Evolutionary conservation across 2,329 filamentous ascomycete species (phyloP).

Genomic region (Bipolaris sorokiniana): DNA sequence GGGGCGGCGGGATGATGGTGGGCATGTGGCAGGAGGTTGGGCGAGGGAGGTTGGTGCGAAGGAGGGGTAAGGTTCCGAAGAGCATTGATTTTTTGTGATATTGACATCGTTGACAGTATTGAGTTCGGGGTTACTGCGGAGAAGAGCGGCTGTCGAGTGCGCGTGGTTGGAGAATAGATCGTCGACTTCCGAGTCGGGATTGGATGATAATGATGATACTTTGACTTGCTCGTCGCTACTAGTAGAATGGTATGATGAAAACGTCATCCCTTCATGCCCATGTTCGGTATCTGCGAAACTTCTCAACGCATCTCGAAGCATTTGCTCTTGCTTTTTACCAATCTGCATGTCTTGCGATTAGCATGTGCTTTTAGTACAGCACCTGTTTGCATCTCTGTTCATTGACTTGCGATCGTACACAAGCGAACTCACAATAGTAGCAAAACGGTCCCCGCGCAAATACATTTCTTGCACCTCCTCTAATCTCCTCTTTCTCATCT

Average conservation of each 20-base stretch:
- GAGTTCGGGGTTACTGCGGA: neutral
- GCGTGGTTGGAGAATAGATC: conserved; percentile 1
- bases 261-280: neutral
- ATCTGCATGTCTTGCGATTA: neutral
- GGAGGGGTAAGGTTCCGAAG: conserved; percentile 5
- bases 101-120: neutral
- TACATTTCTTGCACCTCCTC: conserved; percentile 3
- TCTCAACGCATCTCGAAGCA: neutral
- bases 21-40: conserved; percentile 6
- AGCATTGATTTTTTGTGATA: neutral
- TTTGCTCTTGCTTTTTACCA: neutral
- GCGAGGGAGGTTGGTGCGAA: conserved; percentile 3
- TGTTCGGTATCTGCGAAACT: neutral
- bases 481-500: conserved; percentile 1
- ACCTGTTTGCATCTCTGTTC: too few species aligned
- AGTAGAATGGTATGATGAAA: neutral
- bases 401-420: neutral
- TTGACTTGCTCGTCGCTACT: neutral
- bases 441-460: conserved; percentile 1
- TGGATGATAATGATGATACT: neutral
- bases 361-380: neutral
- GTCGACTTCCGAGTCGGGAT: conserved; percentile 10
- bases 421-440: conserved; percentile 7
- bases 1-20: neutral
- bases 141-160: neutral